These are phyloP conservation scores for Boletus bicolor DNA, from an alignment of 768 basidiomycete species.

Conservation along the genomic window DNA sequence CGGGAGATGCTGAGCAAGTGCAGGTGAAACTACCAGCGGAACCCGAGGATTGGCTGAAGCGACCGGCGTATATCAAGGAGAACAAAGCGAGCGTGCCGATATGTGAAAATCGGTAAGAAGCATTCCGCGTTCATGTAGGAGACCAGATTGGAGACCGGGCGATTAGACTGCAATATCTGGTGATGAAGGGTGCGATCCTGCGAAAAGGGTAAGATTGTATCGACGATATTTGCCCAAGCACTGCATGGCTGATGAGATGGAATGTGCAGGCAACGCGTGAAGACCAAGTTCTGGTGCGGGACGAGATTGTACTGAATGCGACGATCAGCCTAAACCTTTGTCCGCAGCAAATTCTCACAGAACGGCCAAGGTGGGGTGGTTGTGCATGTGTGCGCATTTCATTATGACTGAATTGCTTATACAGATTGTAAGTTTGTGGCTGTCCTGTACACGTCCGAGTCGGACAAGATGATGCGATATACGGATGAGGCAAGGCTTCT, in stretches of 20 bases:
- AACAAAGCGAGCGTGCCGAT: conserved; percentile 76
- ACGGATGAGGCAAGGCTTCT: conserved; percentile 60
- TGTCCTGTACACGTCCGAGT: conserved; percentile 75
- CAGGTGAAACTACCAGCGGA: conserved; percentile 89
- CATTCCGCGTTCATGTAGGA: conserved; percentile 8
- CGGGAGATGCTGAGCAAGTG: not conserved
- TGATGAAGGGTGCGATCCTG: conserved; percentile 82
- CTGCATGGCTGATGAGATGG: conserved; percentile 14
- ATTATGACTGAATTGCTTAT: not conserved
- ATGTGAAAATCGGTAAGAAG: conserved; percentile 74
- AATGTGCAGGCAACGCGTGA: conserved; percentile 64
- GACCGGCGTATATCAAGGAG: conserved; percentile 79
- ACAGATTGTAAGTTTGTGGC: conserved; percentile 78
- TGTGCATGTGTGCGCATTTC: not conserved
- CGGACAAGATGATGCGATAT: conserved; percentile 75
- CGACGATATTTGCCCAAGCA: conserved; percentile 11
- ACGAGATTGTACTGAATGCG: conserved; percentile 3
- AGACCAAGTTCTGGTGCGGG: conserved; percentile 77
- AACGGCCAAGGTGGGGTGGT: conserved; percentile 41
- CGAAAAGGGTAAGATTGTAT: conserved; percentile 70
- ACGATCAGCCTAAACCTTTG: conserved; percentile 10
- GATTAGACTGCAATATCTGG: conserved; percentile 78
- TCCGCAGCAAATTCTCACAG: conserved; percentile 68
- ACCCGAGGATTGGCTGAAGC: conserved; percentile 74
- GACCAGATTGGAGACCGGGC: conserved; percentile 14